Evolutionary conservation across 495 filamentous ascomycete genomes (phyloP).

Genomic region (Mytilinidion resinicola): DNA sequence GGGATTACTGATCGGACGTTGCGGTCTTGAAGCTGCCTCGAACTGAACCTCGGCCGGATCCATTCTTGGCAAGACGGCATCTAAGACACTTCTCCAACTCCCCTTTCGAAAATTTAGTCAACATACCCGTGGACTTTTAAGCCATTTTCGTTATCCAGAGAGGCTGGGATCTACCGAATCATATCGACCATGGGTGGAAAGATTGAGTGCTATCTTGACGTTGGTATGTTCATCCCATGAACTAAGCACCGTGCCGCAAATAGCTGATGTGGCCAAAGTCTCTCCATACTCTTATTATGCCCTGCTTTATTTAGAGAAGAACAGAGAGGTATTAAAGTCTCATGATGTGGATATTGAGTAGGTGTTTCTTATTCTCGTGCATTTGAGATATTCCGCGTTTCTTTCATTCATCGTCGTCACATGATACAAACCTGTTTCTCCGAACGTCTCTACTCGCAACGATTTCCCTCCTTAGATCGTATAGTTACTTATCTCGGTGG

Average conservation of each 20-base stretch:
- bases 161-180: too few relatives aligned
- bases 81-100: not conserved
- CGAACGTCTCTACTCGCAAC: not conserved
- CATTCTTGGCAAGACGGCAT: slow-evolving; percentile 6
- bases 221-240: slow-evolving; percentile 37
- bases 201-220: slow-evolving; percentile 59
- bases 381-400: not conserved
- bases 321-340: slow-evolving; percentile 45
- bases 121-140: not conserved
- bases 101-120: not conserved
- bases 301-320: slow-evolving; percentile 51
- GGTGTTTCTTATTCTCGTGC: not conserved
- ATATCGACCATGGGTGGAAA: slow-evolving; percentile 45
- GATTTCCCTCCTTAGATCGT: too few relatives aligned
- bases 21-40: too few relatives aligned
- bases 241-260: not conserved
- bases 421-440: slow-evolving; percentile 2
- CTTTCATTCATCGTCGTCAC: slow-evolving; percentile 1
- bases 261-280: slow-evolving; percentile 37
- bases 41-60: slow-evolving; percentile 17
- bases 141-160: too few relatives aligned
- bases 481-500: too few relatives aligned
- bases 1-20: not conserved
- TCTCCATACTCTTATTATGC: slow-evolving; percentile 66
- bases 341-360: slow-evolving; percentile 60